phyloP scores from a whole-genome alignment of 140 eudicot species.

The Ambrosia hybrid region DNA sequence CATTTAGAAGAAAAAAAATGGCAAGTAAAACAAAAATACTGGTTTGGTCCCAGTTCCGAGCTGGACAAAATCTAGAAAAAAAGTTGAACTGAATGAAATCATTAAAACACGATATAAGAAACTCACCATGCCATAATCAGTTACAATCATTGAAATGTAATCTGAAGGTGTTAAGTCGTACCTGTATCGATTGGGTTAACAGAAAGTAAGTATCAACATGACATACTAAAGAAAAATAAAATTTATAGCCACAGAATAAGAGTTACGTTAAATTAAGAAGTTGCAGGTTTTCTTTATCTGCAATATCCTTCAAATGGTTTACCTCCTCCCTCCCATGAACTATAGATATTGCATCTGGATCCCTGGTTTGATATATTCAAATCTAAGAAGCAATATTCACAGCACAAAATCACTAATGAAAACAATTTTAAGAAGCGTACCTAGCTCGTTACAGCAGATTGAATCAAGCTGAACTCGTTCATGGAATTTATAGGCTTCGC shows the following conservation, averaged over 20 bases:
- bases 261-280: slow-evolving; percentile 82
- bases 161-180: slow-evolving; percentile 94
- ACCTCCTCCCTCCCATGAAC: slow-evolving; percentile 72
- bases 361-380: slow-evolving; percentile 49
- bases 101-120: background rate
- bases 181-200: slow-evolving; percentile 42
- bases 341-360: slow-evolving; percentile 69
- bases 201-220: background rate
- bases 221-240: background rate
- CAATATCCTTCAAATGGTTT: slow-evolving; percentile 56
- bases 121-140: slow-evolving; percentile 97
- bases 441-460: slow-evolving; percentile 92
- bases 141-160: slow-evolving; percentile 83
- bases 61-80: no score
- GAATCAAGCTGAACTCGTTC: slow-evolving; percentile 99
- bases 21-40: no score
- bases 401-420: background rate
- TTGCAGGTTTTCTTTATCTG: slow-evolving; percentile 61
- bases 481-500: slow-evolving; percentile 98
- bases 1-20: no score
- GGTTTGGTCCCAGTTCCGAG: no score
- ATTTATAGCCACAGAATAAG: background rate
- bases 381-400: background rate
- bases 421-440: slow-evolving; percentile 36
- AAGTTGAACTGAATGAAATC: no score